Evolutionary conservation across 257 asterid genomes (phyloP).

Genomic region (Solanum sejunctum): DNA sequence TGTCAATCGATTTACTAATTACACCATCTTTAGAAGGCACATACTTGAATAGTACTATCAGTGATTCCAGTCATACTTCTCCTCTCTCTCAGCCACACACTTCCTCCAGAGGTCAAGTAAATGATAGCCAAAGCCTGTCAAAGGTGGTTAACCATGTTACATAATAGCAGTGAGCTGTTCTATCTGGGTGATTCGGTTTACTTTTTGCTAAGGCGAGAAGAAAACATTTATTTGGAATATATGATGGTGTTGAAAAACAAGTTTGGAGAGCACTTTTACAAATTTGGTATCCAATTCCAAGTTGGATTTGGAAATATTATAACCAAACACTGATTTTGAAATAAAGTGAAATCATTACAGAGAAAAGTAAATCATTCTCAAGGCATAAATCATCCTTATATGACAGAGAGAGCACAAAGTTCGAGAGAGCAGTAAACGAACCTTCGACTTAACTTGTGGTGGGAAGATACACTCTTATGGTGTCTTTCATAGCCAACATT

Average conservation of each 20-base stretch:
- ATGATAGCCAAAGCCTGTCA: too few species aligned
- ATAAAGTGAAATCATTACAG: not conserved
- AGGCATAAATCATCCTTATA: not conserved
- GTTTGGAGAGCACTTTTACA: not conserved
- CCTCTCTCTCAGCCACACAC: too few species aligned
- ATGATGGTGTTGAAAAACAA: not conserved
- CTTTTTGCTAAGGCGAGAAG: not conserved
- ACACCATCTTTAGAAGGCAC: too few species aligned
- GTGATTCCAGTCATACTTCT: too few species aligned
- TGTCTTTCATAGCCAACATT: conserved; percentile 6
- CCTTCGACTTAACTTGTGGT: conserved; percentile 36
- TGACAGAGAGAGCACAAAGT: not conserved
- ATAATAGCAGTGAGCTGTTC: too few species aligned
- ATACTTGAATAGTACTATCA: too few species aligned
- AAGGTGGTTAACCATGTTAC: too few species aligned
- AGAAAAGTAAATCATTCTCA: not conserved
- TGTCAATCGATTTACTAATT: too few species aligned
- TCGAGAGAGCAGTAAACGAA: not conserved
- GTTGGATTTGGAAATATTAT: not conserved
- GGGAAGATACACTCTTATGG: conserved; percentile 18
- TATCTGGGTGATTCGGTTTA: too few species aligned
- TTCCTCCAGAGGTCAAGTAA: too few species aligned
- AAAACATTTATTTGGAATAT: not conserved
- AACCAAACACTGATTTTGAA: not conserved
- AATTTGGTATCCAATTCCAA: not conserved